Evolutionary conservation across 2,329 filamentous ascomycete genomes (phyloP), one percentile per base, ranked within the genome.

Genomic region (Fusarium siculi): DNA sequence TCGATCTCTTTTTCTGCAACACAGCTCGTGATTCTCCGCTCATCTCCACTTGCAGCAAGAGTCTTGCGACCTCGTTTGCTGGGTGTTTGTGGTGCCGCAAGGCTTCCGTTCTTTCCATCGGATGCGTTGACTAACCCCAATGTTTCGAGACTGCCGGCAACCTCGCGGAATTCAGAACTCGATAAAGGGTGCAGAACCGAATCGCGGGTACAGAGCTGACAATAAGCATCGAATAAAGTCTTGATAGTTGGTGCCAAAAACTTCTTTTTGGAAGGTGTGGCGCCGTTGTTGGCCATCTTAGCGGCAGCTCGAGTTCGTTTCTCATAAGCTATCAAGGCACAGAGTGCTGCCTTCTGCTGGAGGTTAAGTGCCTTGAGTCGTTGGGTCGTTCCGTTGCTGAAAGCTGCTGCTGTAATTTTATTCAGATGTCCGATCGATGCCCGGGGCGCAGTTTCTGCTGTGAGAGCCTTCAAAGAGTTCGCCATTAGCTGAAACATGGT

Each of bases 311-410:
- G 87, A 74, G 89, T 92, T 71, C 90, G 91, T 76, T 93, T 93
- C 81, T 98, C 95, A n/a, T 96, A 90, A 5, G 94, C 94, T 43
- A 96, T 88, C 19, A 99, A 87, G 1, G 96, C 91, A 83, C 96
- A 99, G 15, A 99, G 87, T 0, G 96, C 95, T 8, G 96, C 96
- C 81, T 97, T 98, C 82, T 99, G 96, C 80, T 99, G 97, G 5
- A 99, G 87, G 80, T 98, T 99, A 63, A 99, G 89, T 9, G 92
- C 91, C 81, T 93, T 92, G 19, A 99, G 89, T 65, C 96, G 90
- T 76, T 98, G 94, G 18, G 88, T 90, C 3, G 95, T 93, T 40
- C 95, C 95, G 76, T 98, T 96, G 80, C 93, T 94, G 82, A 99
- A 98, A 3, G 94, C 93, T 8, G 94, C 91, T 0, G 95, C 91